Evolutionary conservation across 2,329 filamentous ascomycete species (phyloP), one percentile per base, ranked within the genome.

Genomic region (Arachnopeziza araneosa): DNA sequence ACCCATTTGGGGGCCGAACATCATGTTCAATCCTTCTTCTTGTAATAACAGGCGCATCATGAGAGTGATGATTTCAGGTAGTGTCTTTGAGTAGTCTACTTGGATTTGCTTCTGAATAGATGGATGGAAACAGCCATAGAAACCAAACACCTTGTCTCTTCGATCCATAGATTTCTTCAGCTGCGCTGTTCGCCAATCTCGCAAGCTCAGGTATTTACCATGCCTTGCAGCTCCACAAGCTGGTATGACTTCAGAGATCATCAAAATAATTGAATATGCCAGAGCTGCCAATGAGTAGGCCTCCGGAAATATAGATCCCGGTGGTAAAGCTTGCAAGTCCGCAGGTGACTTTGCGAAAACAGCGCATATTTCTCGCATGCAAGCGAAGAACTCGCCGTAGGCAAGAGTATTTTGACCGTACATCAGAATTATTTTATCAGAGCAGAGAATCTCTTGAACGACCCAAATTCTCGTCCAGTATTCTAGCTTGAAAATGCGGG

Each of bases 81-180:
- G 19, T 52, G 50, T 52, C 50, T 52, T 52, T 22, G 50, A 52
- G 50, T 52, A 52, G 50, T 52, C 50, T n/a, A 52, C 50, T 24
- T 23, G 24, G 19, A 52, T 52, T 24, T 52, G 50, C 6, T 52
- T 22, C 22, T 52, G 50, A 52, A 52, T 52, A n/a, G 50, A 52
- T 52, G 50, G 50, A 52, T 52, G 50, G 17, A 52, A 52, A 52
- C 50, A 52, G 50, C 50, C 50, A 52, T 52, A 52, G n/a, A 10
- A 52, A 24, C 50, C 50, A 52, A 52, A 52, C 9, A 52, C 50
- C 50, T 52, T 52, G 50, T 52, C 50, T 52, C 50, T 52, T 52
- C 50, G 50, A 52, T 52, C 50, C 50, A 24, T 52, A 22, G 50
- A 52, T 52, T 24, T 22, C 50, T 52, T 52, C 50, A 52, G 50